Base-by-base conservation (phyloP, 176 grass and related monocot species). In the Carex scoparia region DNA sequence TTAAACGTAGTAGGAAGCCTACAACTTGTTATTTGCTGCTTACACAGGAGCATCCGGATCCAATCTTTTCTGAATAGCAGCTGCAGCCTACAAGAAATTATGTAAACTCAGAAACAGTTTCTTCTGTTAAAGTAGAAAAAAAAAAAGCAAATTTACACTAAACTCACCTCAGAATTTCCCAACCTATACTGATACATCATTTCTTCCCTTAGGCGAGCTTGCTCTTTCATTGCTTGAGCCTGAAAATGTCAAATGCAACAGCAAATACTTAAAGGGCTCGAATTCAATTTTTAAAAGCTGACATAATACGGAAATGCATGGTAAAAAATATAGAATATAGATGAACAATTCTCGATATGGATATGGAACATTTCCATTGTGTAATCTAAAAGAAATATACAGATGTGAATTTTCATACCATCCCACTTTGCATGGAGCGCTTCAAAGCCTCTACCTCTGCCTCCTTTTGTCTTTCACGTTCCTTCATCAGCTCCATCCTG, bases 161-260 rank as follows among this genome's bases (percentile, higher is more conserved):
- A 61, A 30, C 33, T 67, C 59, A 99, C 97, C 97, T 99, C 93
- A 61, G 68, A 83, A 88, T 98, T 98, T 51, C 93, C 97, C 84
- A 99, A 65, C 69, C 75, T 94, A 84, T 96, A 99, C 65, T 96
- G 97, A 80, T 92, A 94, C 85, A 91, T 92, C 97, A 99, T 99
- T 96, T 99, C 97, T 83, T 99, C 97, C 2, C 93, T 94, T 60
- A 99, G 81, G 58, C 90, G 90, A 86, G 91, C 53, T 68, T 99
- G 97, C 81, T 99, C 91, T 85, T 99, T 99, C 93, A 99, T 99
- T 40, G 92, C 97, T 96, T 96, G 91, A 90, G 97, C 97, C 97
- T 99, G 79, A 18, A 88, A 90, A 79, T 62, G 46, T 58, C 28
- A 58, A 18, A 79, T 16, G 12, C 74, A 79, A 18, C n/a, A 33